Base-by-base conservation (phyloP, 441 rosid genomes). In the Erysimum cheiri region DNA sequence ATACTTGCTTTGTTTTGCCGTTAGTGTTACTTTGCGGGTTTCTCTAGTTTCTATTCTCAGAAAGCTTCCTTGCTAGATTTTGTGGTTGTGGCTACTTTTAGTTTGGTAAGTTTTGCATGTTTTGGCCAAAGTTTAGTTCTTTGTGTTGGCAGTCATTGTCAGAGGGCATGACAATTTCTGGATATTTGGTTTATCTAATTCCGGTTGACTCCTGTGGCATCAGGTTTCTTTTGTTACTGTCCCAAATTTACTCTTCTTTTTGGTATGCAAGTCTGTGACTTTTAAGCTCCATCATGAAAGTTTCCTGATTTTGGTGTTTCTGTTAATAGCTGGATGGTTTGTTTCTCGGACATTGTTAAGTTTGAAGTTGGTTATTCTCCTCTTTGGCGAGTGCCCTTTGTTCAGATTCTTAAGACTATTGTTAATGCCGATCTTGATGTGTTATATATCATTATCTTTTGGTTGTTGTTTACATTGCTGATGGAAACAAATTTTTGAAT, bases 111-210 rank as follows among this genome's bases (percentile, higher is more conserved):
- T 63, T 55, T 69, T 68, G 71, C 63, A 33, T 60, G 74, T 72
- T 68, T 71, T 60, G 65, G 65, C 69, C 63, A 67, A 67, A 44
- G 50, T 43, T 44, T 60, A 60, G 64, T 61, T 62, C 59, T 61
- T 68, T 55, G 73, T 50, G 56, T 56, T 75, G 67, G 64, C 73
- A 52, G 58, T 26, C 61, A 37, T 29, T 77, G 36, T 55, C 72
- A 72, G 32, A 3, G 49, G 41, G 19, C 41, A 60, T 60, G 44
- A 60, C 43, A 67, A 54, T 17, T 31, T 44, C 67, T 73, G 39
- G 46, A 29, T 55, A 3, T 43, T 68, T 68, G 58, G 63, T 67
- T 60, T 67, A 67, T 52, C 58, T 58, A 37, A 35, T 47, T 54
- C 53, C 61, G 64, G 69, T 19, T 61, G 53, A 58, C 72, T 60